Percentiles rank a stretch among this genome's conserved stretches.
Evolutionary conservation across 2,329 filamentous ascomycete species (phyloP).

Genomic region (Xylariaceae sp.): DNA sequence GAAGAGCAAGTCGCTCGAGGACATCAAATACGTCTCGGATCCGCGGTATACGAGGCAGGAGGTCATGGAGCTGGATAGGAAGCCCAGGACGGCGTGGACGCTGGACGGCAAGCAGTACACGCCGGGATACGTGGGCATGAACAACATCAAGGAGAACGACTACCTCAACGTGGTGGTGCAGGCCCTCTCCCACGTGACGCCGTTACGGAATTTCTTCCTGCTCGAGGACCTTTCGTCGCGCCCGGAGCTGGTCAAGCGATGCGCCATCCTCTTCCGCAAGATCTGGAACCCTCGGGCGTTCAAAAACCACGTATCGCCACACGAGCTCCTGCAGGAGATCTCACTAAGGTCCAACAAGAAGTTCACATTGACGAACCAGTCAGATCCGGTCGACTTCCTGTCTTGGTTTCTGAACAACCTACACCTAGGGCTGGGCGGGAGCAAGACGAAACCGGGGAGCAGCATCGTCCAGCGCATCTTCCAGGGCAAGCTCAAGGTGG

Average conservation of each 20-base stretch:
- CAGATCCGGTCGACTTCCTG: conserved; percentile 92
- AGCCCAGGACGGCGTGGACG: conserved; percentile 62
- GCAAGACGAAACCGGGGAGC: conserved; percentile 75
- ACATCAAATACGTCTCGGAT: conserved; percentile 97
- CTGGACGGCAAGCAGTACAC: conserved; percentile 79
- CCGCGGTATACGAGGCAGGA: conserved; percentile 77
- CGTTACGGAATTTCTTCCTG: conserved; percentile 86
- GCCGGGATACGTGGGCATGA: conserved; percentile 96
- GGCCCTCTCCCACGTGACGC: conserved; percentile 80
- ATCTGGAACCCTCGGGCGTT: conserved; percentile 98
- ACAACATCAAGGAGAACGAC: conserved; percentile 99
- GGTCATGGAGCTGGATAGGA: conserved; percentile 71
- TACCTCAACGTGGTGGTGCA: conserved; percentile 96
- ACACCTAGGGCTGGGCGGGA: conserved; percentile 85
- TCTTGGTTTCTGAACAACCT: conserved; percentile 97
- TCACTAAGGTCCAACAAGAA: conserved; percentile 84
- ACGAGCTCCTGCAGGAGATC: conserved; percentile 94
- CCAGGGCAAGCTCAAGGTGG: conserved; percentile 85
- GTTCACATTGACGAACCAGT: conserved; percentile 85
- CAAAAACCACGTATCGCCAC: conserved; percentile 92
- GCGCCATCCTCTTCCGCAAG: conserved; percentile 86
- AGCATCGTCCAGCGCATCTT: conserved; percentile 90
- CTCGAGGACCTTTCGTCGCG: conserved; percentile 71
- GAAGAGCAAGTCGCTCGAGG: conserved; percentile 85
- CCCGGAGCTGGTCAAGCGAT: conserved; percentile 78